These are phyloP conservation scores for Pseudogymnoascus sp. DNA, from an alignment of 2,329 filamentous ascomycete genomes.

Conservation along the genomic window DNA sequence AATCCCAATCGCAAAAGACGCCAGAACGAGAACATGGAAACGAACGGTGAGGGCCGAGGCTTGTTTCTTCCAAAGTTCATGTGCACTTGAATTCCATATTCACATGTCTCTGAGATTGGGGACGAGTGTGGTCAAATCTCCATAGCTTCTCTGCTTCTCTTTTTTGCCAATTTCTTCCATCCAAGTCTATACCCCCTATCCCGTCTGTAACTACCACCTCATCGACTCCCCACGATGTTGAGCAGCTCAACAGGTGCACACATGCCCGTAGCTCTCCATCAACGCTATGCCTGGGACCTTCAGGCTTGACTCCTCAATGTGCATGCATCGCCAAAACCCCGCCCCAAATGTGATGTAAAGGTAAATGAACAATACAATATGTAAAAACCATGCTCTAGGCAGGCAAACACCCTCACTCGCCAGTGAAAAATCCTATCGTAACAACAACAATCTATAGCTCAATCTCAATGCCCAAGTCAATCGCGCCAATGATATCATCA, in stretches of 20 bases:
- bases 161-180: neutral
- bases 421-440: neutral
- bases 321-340: neutral
- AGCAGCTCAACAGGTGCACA: neutral
- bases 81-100: neutral
- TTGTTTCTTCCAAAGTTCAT: neutral
- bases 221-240: neutral
- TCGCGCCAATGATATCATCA: conserved; percentile 82
- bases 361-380: conserved; percentile 4
- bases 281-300: neutral
- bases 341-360: neutral
- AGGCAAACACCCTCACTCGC: neutral
- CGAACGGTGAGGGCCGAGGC: neutral
- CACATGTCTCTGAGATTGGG: neutral
- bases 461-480: conserved; percentile 89
- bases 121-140: neutral
- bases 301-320: neutral
- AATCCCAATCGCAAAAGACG: neutral
- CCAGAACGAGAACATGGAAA: neutral
- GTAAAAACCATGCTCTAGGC: neutral
- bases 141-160: neutral
- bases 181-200: neutral
- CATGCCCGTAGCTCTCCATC: neutral
- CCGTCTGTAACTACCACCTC: neutral
- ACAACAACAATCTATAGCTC: conserved; percentile 38